Evolutionary conservation across 208 protist species (phyloP).

Genomic region (Endotrypanum monterogeii): DNA sequence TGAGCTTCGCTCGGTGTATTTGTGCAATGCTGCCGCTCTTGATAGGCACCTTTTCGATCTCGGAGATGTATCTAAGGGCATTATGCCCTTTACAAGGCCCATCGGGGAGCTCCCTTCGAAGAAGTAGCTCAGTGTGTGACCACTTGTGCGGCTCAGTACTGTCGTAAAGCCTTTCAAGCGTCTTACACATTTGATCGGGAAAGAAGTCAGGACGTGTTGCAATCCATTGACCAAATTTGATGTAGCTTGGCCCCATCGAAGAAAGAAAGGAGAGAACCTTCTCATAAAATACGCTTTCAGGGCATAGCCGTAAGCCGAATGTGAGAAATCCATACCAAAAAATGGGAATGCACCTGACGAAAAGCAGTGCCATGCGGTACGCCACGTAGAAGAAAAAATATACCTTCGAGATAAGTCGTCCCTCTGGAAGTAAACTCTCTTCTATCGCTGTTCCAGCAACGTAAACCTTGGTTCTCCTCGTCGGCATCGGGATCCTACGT

Average conservation of each 20-base stretch:
- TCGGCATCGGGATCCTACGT: constrained; percentile 26
- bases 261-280: constrained; percentile 59
- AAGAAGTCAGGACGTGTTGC: constrained; percentile 93
- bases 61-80: constrained; percentile 62
- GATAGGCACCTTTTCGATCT: constrained; percentile 82
- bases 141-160: constrained; percentile 68
- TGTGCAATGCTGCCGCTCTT: constrained; percentile 94
- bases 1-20: constrained; percentile 82
- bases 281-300: constrained; percentile 51
- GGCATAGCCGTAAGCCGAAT: constrained; percentile 57
- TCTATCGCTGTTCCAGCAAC: constrained; percentile 45
- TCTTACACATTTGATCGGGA: constrained; percentile 65
- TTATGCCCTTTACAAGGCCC: constrained; percentile 32
- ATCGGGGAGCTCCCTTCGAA: constrained; percentile 36
- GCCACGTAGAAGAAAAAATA: constrained; percentile 40
- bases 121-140: constrained; percentile 74
- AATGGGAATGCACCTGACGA: constrained; percentile 41
- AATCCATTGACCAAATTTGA: constrained; percentile 95
- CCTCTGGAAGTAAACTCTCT: constrained; percentile 26
- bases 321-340: constrained; percentile 60
- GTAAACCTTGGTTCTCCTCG: constrained; percentile 55
- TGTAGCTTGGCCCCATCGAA: constrained; percentile 89
- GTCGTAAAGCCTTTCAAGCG: constrained; percentile 75
- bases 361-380: constrained; percentile 44
- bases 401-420: constrained; percentile 29